These are phyloP conservation scores for Entelexis sorbosivorans DNA, from an alignment of 1,139 yeast species.

Conservation along the genomic window DNA sequence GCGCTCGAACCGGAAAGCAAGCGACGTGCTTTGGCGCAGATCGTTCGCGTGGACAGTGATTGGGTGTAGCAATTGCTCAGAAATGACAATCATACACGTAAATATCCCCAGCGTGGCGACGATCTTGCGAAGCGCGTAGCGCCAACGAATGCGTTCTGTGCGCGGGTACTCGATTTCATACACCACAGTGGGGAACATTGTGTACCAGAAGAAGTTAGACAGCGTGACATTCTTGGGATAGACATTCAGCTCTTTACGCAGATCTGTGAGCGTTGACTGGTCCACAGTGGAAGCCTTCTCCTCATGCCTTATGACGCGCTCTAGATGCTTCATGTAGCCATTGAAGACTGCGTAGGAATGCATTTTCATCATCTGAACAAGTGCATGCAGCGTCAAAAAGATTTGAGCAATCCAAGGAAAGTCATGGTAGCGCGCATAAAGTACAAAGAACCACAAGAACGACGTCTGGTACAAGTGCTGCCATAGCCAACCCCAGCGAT, in stretches of 20 bases:
- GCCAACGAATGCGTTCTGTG: slow-evolving; percentile 55
- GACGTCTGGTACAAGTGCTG: slow-evolving; percentile 47
- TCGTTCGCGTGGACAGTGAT: slow-evolving; percentile 50
- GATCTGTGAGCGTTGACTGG: not conserved
- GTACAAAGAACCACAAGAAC: slow-evolving; percentile 39
- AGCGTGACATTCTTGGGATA: slow-evolving; percentile 69
- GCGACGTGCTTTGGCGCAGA: slow-evolving; percentile 38
- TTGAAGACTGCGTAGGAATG: slow-evolving; percentile 84
- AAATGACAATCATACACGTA: slow-evolving; percentile 65
- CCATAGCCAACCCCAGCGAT: slow-evolving; percentile 46
- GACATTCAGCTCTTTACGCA: slow-evolving; percentile 27
- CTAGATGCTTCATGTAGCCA: slow-evolving; percentile 43
- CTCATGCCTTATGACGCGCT: slow-evolving; percentile 29
- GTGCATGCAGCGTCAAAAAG: slow-evolving; percentile 67
- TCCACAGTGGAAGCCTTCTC: slow-evolving; percentile 3
- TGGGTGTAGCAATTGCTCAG: slow-evolving; percentile 72
- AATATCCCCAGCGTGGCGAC: slow-evolving; percentile 81
- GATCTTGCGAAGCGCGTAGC: slow-evolving; percentile 57
- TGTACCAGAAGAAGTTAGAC: slow-evolving; percentile 55
- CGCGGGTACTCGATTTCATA: slow-evolving; percentile 60
- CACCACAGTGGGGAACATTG: slow-evolving; percentile 89
- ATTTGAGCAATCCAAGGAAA: slow-evolving; percentile 86
- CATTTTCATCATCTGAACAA: slow-evolving; percentile 82
- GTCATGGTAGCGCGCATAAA: slow-evolving; percentile 41
- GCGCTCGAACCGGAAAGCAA: slow-evolving; percentile 38